Evolutionary conservation across 129 eudicot species (phyloP).

Genomic region (Cynara cardunculus): DNA sequence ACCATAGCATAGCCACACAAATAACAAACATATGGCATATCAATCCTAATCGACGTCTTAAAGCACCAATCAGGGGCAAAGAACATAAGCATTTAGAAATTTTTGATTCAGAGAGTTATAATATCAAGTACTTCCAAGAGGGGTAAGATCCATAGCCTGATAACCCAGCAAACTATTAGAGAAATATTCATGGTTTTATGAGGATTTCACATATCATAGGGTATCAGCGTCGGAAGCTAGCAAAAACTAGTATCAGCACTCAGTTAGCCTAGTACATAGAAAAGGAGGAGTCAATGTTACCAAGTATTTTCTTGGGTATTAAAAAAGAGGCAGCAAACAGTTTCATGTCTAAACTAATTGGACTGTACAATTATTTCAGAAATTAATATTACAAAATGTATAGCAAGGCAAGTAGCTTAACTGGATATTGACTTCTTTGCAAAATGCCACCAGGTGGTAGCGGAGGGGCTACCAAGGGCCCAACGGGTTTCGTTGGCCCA

Average conservation of each 20-base stretch:
- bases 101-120: background rate
- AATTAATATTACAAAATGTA: background rate
- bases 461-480: slow-evolving; percentile 35
- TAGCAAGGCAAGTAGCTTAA: slow-evolving; percentile 28
- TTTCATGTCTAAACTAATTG: slow-evolving; percentile 5
- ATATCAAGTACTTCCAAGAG: background rate
- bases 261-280: background rate
- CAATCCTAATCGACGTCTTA: background rate
- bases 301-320: background rate
- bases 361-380: background rate
- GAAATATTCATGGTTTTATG: background rate
- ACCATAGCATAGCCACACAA: background rate
- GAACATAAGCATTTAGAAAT: background rate
- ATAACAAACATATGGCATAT: background rate
- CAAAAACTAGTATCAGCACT: background rate
- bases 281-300: background rate
- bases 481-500: slow-evolving; percentile 42
- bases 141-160: background rate
- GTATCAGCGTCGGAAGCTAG: background rate
- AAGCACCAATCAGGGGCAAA: background rate
- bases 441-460: slow-evolving; percentile 40
- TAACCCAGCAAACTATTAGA: background rate
- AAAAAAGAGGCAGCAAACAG: background rate
- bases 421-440: slow-evolving; percentile 60
- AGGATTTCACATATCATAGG: background rate